Percentiles rank a stretch among this genome's conserved stretches.
These are phyloP conservation scores for Leishmania turanica DNA, from an alignment of 208 protist genomes.

Conservation along the genomic window DNA sequence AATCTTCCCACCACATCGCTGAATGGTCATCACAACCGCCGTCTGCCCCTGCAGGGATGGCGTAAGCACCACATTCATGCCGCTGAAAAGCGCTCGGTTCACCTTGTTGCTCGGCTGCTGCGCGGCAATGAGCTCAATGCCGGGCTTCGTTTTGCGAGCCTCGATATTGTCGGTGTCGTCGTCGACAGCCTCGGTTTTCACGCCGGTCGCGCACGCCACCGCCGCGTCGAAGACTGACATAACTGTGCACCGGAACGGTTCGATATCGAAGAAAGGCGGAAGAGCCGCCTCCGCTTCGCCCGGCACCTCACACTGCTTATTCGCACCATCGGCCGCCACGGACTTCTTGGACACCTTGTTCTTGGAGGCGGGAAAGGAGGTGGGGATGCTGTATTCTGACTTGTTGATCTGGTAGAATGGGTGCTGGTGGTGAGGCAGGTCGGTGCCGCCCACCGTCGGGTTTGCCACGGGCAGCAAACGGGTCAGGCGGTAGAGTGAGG, in stretches of 20 bases:
- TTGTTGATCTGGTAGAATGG: constrained; percentile 87
- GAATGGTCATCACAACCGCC: constrained; percentile 39
- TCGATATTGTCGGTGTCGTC: constrained; percentile 63
- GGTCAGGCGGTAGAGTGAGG: constrained; percentile 65
- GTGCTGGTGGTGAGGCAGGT: constrained; percentile 87
- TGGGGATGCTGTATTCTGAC: constrained; percentile 76
- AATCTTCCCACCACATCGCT: constrained; percentile 68
- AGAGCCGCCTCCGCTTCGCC: constrained; percentile 31
- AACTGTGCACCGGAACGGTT: constrained; percentile 58
- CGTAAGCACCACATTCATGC: constrained; percentile 63
- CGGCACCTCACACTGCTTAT: constrained; percentile 27
- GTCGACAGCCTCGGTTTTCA: constrained; percentile 31
- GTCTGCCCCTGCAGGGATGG: constrained; percentile 48
- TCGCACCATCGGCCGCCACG: constrained; percentile 17
- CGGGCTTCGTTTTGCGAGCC: constrained; percentile 31
- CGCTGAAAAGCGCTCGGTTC: constrained; percentile 79
- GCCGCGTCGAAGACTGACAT: constrained; percentile 71
- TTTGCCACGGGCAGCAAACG: constrained; percentile 78
- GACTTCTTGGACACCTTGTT: constrained; percentile 16
- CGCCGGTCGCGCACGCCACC: constrained; percentile 35
- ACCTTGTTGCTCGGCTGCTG: constrained; percentile 69
- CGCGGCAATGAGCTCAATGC: constrained; percentile 65
- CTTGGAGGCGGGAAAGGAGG: constrained; percentile 52
- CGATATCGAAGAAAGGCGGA: constrained; percentile 72
- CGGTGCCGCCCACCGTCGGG: constrained; percentile 53